Evolutionary conservation across 345 rosid species (phyloP), one percentile per base, ranked within the genome.

Genomic region (Euphorbia peplus): DNA sequence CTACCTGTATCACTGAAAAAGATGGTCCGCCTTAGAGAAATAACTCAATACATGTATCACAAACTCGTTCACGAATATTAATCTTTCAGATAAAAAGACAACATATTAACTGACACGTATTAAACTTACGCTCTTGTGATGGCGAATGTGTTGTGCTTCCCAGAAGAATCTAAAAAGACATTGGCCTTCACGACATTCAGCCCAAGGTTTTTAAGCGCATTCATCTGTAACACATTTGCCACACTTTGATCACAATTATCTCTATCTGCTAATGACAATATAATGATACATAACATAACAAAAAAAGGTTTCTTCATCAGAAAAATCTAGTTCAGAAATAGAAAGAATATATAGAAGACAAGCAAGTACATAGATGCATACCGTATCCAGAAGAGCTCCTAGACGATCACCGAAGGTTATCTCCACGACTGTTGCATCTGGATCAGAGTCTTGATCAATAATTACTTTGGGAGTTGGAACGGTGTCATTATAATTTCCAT

Each of bases 401-500:
- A 95, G 99, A 79, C 99, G 99, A 79, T 95, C 90, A 4, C 99
- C 99, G 24, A 95, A 95, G 21, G 96, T 95, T 5, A 95, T 76
- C 85, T 95, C 93, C 28, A 95, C 83, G 2, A 95, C 53, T 35
- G 99, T 91, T 50, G 95, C 97, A 72, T 95, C 86, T 0, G 95
- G 90, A 64, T 95, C 96, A 30, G 97, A 88, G 78, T 95, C 99
- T 73, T 82, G 95, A 77, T 95, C 97, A 54, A 95, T 86, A 77
- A 95, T 88, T 68, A 95, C 99, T 64, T 83, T 93, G 13, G 99
- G 99, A 63, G 87, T 91, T 62, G 98, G 98, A 63, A 88, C 74
- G 4, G 87, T 80, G 37, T 86, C 92, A 50, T 72, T 79, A 3
- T 69, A 69, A 79, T 75, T 84, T 75, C 87, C 95, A 51, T 79